Evolutionary conservation across 352 stramenopile species (phyloP), one percentile per base, ranked within the genome.

Genomic region (Thalassiosira allenii): DNA sequence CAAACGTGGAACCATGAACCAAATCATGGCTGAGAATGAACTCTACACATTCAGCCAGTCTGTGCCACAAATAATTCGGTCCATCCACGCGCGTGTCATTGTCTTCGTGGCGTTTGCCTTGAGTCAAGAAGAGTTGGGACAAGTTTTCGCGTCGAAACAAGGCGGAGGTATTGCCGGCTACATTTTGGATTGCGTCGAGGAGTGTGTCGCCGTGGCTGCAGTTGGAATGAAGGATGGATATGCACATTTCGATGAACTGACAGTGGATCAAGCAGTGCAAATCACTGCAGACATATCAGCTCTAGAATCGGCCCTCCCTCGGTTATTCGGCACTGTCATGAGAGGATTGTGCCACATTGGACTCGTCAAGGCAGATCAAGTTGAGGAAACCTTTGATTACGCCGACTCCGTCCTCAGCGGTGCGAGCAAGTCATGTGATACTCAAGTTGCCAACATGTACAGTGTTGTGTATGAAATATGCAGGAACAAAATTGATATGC

Each of bases 381-480:
- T 93, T 1, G 87, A 92, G 9, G 80, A 92, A 75, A 93, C 88
- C 3, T 92, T 93, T 65, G 76, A 91, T 25, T 92, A 93, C 61
- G 87, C 90, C 34, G 90, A 94, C 53, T 73, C 49, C 11, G 89
- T 87, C 23, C 70, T 92, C 3, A 86, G 86, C 63, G 79, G 80
- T 29, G 88, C 88, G 11, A 87, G 89, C 62, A 94, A 93, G 67
- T 79, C 88, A 62, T 94, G 90, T 64, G 90, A 94, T 58, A 85
- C 81, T 25, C 84, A 94, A 81, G 87, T 93, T 67, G 85, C 84
- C 52, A 85, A 81, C 41, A 93, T 91, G 84, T 93, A 93, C 77
- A 91, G 78, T 77, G 49, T 87, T 8, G 86, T 94, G 1, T 93
- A 94, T 52, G 90, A 93, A 71, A 91, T 93, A 59, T 93, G 88